Evolutionary conservation across 371 early-diverging fungal genomes (phyloP), one percentile per base, ranked within the genome.

Genomic region (Mortierella sp.): DNA sequence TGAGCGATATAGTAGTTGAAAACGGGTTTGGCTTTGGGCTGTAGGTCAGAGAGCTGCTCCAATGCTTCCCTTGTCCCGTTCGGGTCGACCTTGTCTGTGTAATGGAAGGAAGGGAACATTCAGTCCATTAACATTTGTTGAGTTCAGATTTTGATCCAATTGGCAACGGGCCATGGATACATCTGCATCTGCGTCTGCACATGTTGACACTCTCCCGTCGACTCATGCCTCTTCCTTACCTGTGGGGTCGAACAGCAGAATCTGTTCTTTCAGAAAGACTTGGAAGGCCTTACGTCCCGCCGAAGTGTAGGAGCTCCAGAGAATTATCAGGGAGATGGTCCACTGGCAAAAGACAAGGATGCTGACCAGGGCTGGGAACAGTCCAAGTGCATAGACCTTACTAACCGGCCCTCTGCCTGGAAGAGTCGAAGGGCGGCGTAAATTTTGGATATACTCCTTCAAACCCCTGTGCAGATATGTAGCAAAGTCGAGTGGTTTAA

Each of bases 1-100:
- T 77, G 71, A 11, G 86, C 72, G 40, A 86, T 59, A 40, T 82
- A 76, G 54, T 86, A 86, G 57, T 67, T 82, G 77, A 86, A 86
- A 2, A 19, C 14, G 48, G 82, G 77, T 44, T 73, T 54, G 31
- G 53, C 34, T 50, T 61, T 74, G 10, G 71, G 69, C 46, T 71
- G 57, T 13, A 46, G 69, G n/a, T 77, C 71, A 8, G 77, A 44
- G 48, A 86, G 59, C 14, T 77, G 82, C 28, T 64, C 50, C 13
- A 84, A 26, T 9, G 84, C 84, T 54, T 84, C 84, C 10, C 75
- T 53, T 48, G 72, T 80, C 11, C 84, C 84, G 34, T 69, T 61
- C 43, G 84, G 84, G 40, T 84, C 84, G 26, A 84, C 70, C 44
- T 53, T 70, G 43, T 84, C 84, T 85, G 70, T 46, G 11, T 34